Percentiles rank a stretch among this genome's conserved stretches.
phyloP scores from a whole-genome alignment of 75 land plant species.

The Cryptomeria japonica region DNA sequence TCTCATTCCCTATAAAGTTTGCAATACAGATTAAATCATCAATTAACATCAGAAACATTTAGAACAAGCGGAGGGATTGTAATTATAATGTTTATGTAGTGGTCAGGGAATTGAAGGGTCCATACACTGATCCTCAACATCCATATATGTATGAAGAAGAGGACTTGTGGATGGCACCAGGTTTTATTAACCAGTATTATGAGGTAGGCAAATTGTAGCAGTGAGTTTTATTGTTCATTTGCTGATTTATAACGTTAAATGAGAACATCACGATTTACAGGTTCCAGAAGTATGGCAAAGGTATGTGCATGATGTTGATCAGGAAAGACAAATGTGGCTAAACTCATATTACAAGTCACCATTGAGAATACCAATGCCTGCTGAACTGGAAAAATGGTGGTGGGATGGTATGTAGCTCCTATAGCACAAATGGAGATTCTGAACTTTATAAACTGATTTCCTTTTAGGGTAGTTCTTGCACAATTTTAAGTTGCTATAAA shows the following conservation, averaged over 20 bases:
- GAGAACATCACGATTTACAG: conserved; percentile 27
- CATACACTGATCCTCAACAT: conserved; percentile 88
- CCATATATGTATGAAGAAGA: conserved; percentile 97
- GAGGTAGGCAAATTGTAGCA: conserved; percentile 38
- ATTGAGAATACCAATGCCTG: conserved; percentile 86
- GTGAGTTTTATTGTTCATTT: neutral
- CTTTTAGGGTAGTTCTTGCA: neutral
- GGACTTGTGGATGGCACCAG: conserved; percentile 97
- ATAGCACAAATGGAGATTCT: neutral
- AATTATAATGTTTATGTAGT: conserved; percentile 36
- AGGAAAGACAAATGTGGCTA: conserved; percentile 95
- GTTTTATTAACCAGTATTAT: conserved; percentile 86
- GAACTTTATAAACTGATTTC: neutral
- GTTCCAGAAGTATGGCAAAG: conserved; percentile 90
- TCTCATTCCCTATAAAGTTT: neutral
- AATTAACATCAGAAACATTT: neutral
- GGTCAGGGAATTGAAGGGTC: conserved; percentile 83
- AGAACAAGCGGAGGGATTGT: neutral
- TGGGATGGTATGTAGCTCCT: conserved; percentile 46
- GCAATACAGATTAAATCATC: neutral
- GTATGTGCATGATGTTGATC: conserved; percentile 84
- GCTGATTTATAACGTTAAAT: neutral
- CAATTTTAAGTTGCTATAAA: neutral
- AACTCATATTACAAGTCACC: conserved; percentile 87
- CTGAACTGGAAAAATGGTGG: conserved; percentile 95